phyloP scores from a whole-genome alignment of 441 rosid species.

The Flueggea neowawraea region DNA sequence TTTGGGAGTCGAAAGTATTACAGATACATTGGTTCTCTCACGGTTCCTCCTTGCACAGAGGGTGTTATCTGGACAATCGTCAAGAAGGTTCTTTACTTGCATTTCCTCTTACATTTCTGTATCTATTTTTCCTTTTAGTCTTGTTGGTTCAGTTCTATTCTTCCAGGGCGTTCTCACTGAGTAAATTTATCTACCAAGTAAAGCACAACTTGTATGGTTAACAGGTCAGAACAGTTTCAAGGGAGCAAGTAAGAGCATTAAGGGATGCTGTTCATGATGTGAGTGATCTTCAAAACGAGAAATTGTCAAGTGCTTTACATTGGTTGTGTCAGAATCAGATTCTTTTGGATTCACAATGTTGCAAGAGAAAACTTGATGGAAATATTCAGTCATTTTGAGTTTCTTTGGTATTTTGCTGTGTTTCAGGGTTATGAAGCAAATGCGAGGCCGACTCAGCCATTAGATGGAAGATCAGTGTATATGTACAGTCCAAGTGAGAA shows the following conservation, averaged over 20 bases:
- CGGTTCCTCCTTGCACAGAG: conserved; percentile 64
- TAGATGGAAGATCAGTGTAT: conserved; percentile 29
- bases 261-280: conserved; percentile 45
- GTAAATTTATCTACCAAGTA: too few relatives aligned
- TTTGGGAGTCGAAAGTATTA: conserved; percentile 34
- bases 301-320: too few relatives aligned
- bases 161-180: too few relatives aligned
- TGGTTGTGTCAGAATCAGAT: background rate
- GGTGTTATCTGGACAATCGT: conserved; percentile 50
- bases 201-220: background rate
- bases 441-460: conserved; percentile 47
- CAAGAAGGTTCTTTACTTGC: conserved; percentile 23
- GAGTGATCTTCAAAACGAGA: conserved; percentile 14
- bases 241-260: conserved; percentile 35
- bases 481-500: conserved; percentile 29
- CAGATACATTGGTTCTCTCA: conserved; percentile 54
- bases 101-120: background rate
- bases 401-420: background rate
- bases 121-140: background rate
- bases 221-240: conserved; percentile 40
- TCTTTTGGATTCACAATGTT: background rate
- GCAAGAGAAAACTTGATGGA: too few relatives aligned
- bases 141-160: too few relatives aligned
- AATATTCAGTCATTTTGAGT: too few relatives aligned
- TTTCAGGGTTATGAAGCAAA: conserved; percentile 38